Evolutionary conservation across 192 early-diverging fungal species (phyloP), one percentile per base, ranked within the genome.

Genomic region (Spizellomyces sp.): DNA sequence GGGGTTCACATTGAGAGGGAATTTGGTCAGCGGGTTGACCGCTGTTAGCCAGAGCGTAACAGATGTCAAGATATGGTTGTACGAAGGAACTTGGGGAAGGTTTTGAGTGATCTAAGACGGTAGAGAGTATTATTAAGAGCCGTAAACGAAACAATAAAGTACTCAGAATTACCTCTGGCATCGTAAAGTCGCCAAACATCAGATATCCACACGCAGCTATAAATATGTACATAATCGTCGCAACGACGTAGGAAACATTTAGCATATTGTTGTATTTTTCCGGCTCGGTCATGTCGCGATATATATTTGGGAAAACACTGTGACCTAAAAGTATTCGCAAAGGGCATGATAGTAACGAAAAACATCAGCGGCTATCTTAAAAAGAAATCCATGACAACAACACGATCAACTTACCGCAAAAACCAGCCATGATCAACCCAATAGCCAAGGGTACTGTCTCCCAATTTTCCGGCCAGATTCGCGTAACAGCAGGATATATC

Each of bases 11-110:
- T 78, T 84, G n/a, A 92, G 70, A 15, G 87, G 85, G 66, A 89
- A 92, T 66, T 92, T 92, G 21, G 90, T 88, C 62, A 90, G 59
- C 8, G 90, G 90, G 44, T 90, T 92, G 36, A 91, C 66, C 5
- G 86, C 88, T 27, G 89, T 81, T 5, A 92, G 70, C 58, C 76
- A 86, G 58, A 92, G 56, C 17, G 88, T 91, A 7, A 87, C 46
- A 22, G 74, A 58, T 45, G 84, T 91, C 19, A 90, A 67, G 45
- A 74, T 21, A 41, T 67, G 62, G 45, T 81, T 81, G 69, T 83
- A 92, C 5, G 77, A 77, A 5, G 86, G 79, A 42, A 88, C 81
- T 19, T 43, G 44, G n/a, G 90, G 81, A 14, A 92, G 74, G 68
- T 91, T 91, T 80, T 88, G 83, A 2, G 88, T 91, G 56, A 91